Conservation (phyloP, 306 rosid species). For the Vigna hirtella region DNA sequence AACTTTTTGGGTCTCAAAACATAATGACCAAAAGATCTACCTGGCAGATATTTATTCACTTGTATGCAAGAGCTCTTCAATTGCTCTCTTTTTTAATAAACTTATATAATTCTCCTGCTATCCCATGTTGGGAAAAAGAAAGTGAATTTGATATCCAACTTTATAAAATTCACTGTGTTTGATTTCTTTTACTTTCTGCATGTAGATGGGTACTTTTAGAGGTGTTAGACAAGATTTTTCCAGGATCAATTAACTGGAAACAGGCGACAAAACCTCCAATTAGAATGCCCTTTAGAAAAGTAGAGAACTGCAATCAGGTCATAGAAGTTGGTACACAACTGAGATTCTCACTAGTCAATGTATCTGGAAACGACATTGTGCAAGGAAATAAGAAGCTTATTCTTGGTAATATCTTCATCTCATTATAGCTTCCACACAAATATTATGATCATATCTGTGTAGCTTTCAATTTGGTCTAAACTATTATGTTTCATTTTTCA, state of each 20-base stretch:
- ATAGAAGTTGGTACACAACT: conserved; percentile 73
- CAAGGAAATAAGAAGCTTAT: conserved; percentile 99
- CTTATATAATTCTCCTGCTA: too few relatives aligned
- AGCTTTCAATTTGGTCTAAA: conserved; percentile 31
- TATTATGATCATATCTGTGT: not conserved
- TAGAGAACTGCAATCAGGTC: conserved; percentile 97
- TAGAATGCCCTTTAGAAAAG: conserved; percentile 94
- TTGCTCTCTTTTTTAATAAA: not conserved
- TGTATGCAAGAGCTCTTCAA: not conserved
- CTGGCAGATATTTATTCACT: conserved; percentile 13
- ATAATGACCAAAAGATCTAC: conserved; percentile 1
- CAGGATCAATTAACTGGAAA: conserved; percentile 89
- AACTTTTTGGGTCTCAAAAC: conserved; percentile 5
- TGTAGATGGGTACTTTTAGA: conserved; percentile 90
- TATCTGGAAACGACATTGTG: conserved; percentile 92
- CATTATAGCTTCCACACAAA: conserved; percentile 27
- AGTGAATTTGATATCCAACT: not conserved
- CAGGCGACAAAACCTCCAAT: conserved; percentile 97
- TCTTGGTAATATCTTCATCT: conserved; percentile 69
- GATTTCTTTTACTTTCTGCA: conserved; percentile 27
- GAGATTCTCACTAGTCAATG: conserved; percentile 85
- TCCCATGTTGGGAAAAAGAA: not conserved
- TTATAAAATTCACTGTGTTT: conserved; percentile 12
- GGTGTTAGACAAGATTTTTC: conserved; percentile 90
- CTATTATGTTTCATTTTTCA: conserved; percentile 50